Evolutionary conservation across 495 filamentous ascomycete genomes (phyloP), one percentile per base, ranked within the genome.

Genomic region (Aspergillus haitiensis): DNA sequence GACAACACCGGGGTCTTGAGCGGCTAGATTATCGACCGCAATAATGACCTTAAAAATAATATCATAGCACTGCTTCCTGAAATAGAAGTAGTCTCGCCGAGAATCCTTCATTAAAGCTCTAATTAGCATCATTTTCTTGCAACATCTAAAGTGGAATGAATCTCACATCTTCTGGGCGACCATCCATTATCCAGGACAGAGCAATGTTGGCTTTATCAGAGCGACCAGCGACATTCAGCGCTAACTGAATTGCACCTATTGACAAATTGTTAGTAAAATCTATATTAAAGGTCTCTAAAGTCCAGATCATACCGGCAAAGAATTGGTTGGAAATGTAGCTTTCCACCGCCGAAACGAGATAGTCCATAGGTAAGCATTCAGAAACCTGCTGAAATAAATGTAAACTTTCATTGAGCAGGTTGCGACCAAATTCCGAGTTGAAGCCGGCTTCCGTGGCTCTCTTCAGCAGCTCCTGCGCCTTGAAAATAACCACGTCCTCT

Each of bases 401-500:
- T 62, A 98, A 72, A 72, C 92, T 96, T 70, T 98, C 93, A 61
- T 91, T 92, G 21, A 99, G 75, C 39, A 94, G 77, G 13, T 87
- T 86, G 48, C 93, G 88, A n/a, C 88, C 88, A 33, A 84, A 72
- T 66, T 92, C 92, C 6, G 85, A 83, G 59, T 91, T 90, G 13
- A 84, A 76, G 31, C 86, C 84, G 15, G 86, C 83, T 72, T 97
- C 93, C 1, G 84, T 84, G 2, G 92, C 94, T 59, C 87, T 85
- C 74, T 96, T 94, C 49, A 98, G 78, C 59, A 91, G 84, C 70
- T 99, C 94, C 71, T 98, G 93, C 7, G 95, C 95, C 73, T 96
- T 97, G 84, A 98, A 99, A 51, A 96, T 91, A 37, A 98, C 85
- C 1, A 97, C 93, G 75, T 99, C 94, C 51, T 97, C 93, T 2